These are phyloP conservation scores for Corynascus novoguineensis DNA, from an alignment of 495 filamentous ascomycete genomes.

Conservation along the genomic window DNA sequence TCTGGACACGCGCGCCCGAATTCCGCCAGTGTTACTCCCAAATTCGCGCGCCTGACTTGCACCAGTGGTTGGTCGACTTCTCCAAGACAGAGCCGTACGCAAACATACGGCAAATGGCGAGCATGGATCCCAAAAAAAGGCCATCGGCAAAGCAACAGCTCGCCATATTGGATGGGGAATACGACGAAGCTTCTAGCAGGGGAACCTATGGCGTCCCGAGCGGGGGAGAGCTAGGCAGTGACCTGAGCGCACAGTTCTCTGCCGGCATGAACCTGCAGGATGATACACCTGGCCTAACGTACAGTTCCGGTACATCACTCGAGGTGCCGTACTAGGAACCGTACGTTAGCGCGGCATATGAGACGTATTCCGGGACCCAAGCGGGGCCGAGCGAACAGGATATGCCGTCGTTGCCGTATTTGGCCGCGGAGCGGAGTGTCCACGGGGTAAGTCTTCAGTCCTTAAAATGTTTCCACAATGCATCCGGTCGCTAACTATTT, in stretches of 20 bases:
- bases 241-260: constrained; percentile 8
- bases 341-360: constrained; percentile 9
- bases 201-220: neutral
- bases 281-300: neutral
- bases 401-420: constrained; percentile 6
- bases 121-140: constrained; percentile 18
- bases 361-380: neutral
- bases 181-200: neutral
- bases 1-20: constrained; percentile 27
- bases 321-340: constrained; percentile 28
- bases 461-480: neutral
- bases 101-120: constrained; percentile 22
- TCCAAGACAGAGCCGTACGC: constrained; percentile 14
- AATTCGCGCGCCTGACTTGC: constrained; percentile 16
- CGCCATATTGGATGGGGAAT: constrained; percentile 10
- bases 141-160: constrained; percentile 23
- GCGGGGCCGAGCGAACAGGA: constrained; percentile 13
- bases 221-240: neutral
- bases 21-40: constrained; percentile 21
- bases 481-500: neutral
- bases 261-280: constrained; percentile 14
- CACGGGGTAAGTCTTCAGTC: constrained; percentile 11
- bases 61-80: constrained; percentile 17
- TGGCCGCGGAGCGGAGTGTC: constrained; percentile 3
- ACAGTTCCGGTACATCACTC: constrained; percentile 11